Conservation (phyloP, 768 basidiomycete genomes). For the Termitomyces bulborhizus region DNA sequence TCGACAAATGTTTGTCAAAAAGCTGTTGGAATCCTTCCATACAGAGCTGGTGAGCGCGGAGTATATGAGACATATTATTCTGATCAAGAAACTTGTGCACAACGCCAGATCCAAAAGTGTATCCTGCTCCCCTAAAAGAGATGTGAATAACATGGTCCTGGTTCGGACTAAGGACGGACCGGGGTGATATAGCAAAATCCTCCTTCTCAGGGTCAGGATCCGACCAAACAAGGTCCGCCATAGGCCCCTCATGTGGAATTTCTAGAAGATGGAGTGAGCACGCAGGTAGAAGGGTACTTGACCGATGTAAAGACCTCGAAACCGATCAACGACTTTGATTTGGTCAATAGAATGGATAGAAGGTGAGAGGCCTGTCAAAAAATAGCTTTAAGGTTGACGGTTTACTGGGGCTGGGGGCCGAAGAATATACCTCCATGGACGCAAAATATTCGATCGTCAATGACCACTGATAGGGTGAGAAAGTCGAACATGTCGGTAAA, state of each 20-base stretch:
- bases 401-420: constrained; percentile 3
- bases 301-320: constrained; percentile 60
- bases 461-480: constrained; percentile 93
- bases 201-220: constrained; percentile 99
- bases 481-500: constrained; percentile 99
- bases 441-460: constrained; percentile 98
- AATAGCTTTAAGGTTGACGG: constrained; percentile 11
- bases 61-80: constrained; percentile 95
- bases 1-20: constrained; percentile 91
- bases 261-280: constrained; percentile 44
- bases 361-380: constrained; percentile 75
- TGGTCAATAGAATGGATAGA: constrained; percentile 99
- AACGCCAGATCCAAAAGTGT: constrained; percentile 97
- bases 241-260: constrained; percentile 98
- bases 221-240: constrained; percentile 99
- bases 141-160: constrained; percentile 12
- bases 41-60: constrained; percentile 97
- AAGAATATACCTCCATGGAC: constrained; percentile 83
- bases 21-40: constrained; percentile 99
- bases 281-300: constrained; percentile 13
- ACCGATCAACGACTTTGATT: constrained; percentile 98
- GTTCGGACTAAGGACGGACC: constrained; percentile 44
- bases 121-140: constrained; percentile 82
- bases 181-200: constrained; percentile 97
- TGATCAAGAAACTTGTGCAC: constrained; percentile 96